Evolutionary conservation across 2,329 filamentous ascomycete species (phyloP).

Genomic region (Diplodia seriata): DNA sequence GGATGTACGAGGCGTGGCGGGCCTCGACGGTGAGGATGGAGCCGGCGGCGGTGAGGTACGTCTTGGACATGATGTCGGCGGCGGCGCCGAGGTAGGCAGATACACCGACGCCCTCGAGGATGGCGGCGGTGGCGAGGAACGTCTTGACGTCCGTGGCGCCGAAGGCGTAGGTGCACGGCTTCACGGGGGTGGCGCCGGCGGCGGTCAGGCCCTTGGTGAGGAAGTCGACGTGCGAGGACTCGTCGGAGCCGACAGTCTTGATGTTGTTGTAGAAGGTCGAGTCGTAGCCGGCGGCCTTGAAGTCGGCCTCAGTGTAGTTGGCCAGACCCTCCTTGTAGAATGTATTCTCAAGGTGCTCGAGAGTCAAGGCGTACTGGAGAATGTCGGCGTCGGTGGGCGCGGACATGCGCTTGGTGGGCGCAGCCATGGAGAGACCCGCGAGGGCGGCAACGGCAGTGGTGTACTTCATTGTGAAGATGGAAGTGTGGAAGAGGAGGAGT

Average conservation of each 20-base stretch:
- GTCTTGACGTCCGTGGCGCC: slow-evolving; percentile 54
- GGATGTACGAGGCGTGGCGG: slow-evolving; percentile 68
- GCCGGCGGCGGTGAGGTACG: slow-evolving; percentile 66
- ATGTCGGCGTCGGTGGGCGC: slow-evolving; percentile 38
- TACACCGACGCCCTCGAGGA: slow-evolving; percentile 64
- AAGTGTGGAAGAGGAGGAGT: background rate
- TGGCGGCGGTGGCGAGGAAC: slow-evolving; percentile 60
- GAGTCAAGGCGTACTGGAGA: slow-evolving; percentile 54
- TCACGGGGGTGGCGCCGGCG: slow-evolving; percentile 59
- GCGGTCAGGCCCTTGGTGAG: slow-evolving; percentile 55
- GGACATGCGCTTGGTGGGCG: slow-evolving; percentile 23
- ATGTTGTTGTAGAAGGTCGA: slow-evolving; percentile 65
- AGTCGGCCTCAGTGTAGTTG: slow-evolving; percentile 63
- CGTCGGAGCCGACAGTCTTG: slow-evolving; percentile 63
- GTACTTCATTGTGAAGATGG: slow-evolving; percentile 23
- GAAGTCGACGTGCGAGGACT: slow-evolving; percentile 64
- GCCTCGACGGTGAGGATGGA: slow-evolving; percentile 70
- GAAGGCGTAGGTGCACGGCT: slow-evolving; percentile 65
- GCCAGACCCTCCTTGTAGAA: slow-evolving; percentile 68
- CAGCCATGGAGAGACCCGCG: slow-evolving; percentile 20
- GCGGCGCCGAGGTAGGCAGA: slow-evolving; percentile 69
- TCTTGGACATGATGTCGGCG: slow-evolving; percentile 62
- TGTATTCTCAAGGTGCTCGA: slow-evolving; percentile 61
- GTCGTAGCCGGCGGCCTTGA: slow-evolving; percentile 59
- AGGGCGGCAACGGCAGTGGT: slow-evolving; percentile 6